Percentiles rank a stretch among this genome's conserved stretches.
phyloP scores from a whole-genome alignment of 1,284 basidiomycete species.

The Rhodofomes roseus region DNA sequence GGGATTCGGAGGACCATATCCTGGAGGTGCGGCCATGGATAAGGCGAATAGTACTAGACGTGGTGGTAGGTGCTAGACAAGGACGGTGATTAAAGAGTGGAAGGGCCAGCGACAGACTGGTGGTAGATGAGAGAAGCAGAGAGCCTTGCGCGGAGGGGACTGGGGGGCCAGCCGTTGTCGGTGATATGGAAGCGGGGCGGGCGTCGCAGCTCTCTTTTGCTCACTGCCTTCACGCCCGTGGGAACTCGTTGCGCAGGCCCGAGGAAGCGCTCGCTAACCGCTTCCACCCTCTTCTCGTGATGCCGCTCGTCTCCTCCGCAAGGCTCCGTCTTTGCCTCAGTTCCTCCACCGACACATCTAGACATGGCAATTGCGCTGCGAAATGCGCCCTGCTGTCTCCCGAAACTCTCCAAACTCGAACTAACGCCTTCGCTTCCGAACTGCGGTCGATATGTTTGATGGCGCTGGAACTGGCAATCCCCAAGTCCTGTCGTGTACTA shows the following conservation, averaged over 20 bases:
- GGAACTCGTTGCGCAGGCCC: slow-evolving; percentile 12
- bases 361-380: not conserved
- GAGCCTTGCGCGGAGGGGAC: slow-evolving; percentile 7
- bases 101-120: slow-evolving; percentile 24
- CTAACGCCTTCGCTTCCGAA: too few relatives aligned
- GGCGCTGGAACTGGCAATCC: too few relatives aligned
- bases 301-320: not conserved
- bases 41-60: slow-evolving; percentile 12
- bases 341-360: not conserved
- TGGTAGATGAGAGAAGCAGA: slow-evolving; percentile 20
- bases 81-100: slow-evolving; percentile 14
- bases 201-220: slow-evolving; percentile 6
- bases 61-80: slow-evolving; percentile 8
- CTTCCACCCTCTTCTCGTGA: not conserved
- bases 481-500: too few relatives aligned
- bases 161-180: slow-evolving; percentile 3
- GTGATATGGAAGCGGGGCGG: not conserved
- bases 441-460: too few relatives aligned
- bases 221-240: slow-evolving; percentile 15
- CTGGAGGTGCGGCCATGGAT: slow-evolving; percentile 35
- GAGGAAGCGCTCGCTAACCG: not conserved
- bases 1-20: slow-evolving; percentile 33
- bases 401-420: too few relatives aligned
- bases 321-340: not conserved
- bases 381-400: too few relatives aligned